Evolutionary conservation across 1,284 basidiomycete genomes (phyloP), one percentile per base, ranked within the genome.

Genomic region (Phlebopus sp.): DNA sequence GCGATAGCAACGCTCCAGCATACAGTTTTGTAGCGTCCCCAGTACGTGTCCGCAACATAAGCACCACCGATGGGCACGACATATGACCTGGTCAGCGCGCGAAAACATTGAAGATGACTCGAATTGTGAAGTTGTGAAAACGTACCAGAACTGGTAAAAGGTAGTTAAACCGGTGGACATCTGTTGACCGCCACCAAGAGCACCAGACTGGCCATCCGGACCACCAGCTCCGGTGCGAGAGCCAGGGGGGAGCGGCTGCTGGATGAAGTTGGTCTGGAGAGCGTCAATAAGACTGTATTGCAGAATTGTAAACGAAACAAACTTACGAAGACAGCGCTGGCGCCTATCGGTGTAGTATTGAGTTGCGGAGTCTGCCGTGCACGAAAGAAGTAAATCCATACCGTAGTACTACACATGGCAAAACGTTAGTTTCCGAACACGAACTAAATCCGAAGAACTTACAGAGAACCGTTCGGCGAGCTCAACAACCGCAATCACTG

Each of bases 401-500:
- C 69, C 70, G 49, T 71, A 72, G 46, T 44, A 72, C 71, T 67
- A 60, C 59, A n/a, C 56, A 56, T 18, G n/a, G 57, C 1, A 51
- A 35, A 25, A 14, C 18, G 13, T 27, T 35, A 4, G 7, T 27
- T 14, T 31, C 21, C 14, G 19, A 19, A 31, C 18, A 3, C 46
- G 14, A 35, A 4, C 44, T 36, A 29, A 17, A 51, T 31, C 30
- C 23, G 23, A 32, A 23, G n/a, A 0, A 42, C 76, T 43, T 54
- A 80, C 79, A 10, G 86, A 90, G 66, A 91, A 90, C 17, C 87
- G 80, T 60, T 90, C 88, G 4, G 84, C 84, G 37, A 86, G 60
- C 64, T 90, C 86, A 31, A 88, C 74, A 29, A 81, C 49, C 4
- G 84, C 86, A 40, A 90, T 86, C 48, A 86, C 83, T 86, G 46